Conservation (phyloP, 768 basidiomycete species). For the Auriscalpium orientale region DNA sequence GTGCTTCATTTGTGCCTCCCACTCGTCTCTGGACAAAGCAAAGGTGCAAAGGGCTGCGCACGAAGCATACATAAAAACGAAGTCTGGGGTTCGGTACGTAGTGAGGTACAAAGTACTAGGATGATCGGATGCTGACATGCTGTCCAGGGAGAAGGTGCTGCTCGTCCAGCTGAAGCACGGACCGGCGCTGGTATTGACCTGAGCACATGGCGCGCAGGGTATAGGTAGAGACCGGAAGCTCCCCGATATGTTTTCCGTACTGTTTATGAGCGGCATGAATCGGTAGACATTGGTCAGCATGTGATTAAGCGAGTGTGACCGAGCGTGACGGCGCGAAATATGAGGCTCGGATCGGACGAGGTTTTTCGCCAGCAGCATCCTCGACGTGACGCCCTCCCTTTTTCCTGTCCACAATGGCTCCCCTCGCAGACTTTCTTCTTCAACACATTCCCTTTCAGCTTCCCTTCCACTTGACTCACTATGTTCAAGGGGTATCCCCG, state of each 20-base stretch:
- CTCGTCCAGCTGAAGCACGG: conserved; percentile 45
- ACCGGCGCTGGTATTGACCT: conserved; percentile 51
- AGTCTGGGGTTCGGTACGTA: conserved; percentile 19
- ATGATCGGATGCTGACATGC: background rate
- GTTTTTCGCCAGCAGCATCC: too few species aligned
- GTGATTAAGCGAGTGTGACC: too few species aligned
- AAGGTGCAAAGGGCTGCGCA: conserved; percentile 36
- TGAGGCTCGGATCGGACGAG: too few species aligned
- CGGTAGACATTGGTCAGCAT: too few species aligned
- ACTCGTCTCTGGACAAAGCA: conserved; percentile 34
- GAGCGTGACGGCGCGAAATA: too few species aligned
- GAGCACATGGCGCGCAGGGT: background rate
- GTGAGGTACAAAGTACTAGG: background rate
- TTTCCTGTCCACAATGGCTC: conserved; percentile 43
- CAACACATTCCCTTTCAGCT: conserved; percentile 46
- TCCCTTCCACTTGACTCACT: conserved; percentile 50
- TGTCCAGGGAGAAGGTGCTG: conserved; percentile 39
- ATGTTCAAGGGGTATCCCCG: conserved; percentile 71
- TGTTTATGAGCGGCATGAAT: too few species aligned
- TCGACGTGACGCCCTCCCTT: background rate
- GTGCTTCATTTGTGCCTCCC: conserved; percentile 50
- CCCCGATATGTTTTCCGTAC: too few species aligned
- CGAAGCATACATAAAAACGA: conserved; percentile 38
- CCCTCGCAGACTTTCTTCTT: conserved; percentile 68
- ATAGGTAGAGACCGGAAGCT: too few species aligned